Evolutionary conservation across 2,329 filamentous ascomycete genomes (phyloP), one percentile per base, ranked within the genome.

Genomic region (Hymenoscyphus infarciens): DNA sequence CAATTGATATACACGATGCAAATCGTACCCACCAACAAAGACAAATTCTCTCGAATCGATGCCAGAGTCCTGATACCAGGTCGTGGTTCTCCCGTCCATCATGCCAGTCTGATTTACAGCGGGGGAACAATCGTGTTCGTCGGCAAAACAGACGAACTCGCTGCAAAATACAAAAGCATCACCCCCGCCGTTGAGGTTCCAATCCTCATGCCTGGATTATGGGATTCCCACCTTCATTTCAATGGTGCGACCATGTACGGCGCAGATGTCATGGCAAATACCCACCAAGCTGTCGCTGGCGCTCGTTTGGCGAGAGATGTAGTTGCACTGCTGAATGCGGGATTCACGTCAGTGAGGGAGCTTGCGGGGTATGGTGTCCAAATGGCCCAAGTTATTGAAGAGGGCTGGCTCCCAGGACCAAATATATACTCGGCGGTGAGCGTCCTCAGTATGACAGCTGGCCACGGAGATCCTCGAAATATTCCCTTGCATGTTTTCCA

Each of bases 281-380:
- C 57, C 29, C 22, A 68, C 68, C 52, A 64, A 55, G 72, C 73
- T 3, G 69, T 79, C 11, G 72, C 76, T 13, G 80, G 79, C 3
- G 78, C 78, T 5, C 72, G 79, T 27, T 75, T 72, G 10, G 76
- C 77, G 2, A 72, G 74, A 5, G 78, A 80, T 67, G 73, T 79
- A 4, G 71, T 75, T 52, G 73, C 73, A 6, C 78, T 78, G 1
- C 73, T 82, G 5, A 74, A 79, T 66, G 76, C 77, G 5, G 82
- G 82, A 6, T 82, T 81, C 72, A 83, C 81, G 0, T 80, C 78
- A 11, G 74, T 83, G 2, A 74, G 81, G 19, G 82, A 83, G 65
- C 70, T 82, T 11, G 80, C 74, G 1, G 81, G 81, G 0, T 81
- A 76, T 63, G 80, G 74, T 0, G 75, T 77, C 3, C 79, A 83